A percentile compares a stretch with the other conserved stretches of the same genome.
These are phyloP conservation scores for Suillus paluster DNA, from an alignment of 768 basidiomycete species.

Conservation along the genomic window DNA sequence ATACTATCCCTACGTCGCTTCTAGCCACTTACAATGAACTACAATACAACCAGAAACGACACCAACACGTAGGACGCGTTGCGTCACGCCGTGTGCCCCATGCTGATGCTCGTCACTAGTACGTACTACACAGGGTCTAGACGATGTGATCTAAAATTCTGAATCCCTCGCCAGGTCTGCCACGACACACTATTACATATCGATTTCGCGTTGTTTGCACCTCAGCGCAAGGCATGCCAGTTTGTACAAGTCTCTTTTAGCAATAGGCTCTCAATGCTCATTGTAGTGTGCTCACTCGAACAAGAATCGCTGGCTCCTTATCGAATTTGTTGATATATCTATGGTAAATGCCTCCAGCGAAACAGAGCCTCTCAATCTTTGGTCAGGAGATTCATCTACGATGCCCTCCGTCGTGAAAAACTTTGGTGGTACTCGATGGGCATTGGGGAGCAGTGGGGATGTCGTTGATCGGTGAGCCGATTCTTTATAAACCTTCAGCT, in stretches of 20 bases:
- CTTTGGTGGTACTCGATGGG: conserved; percentile 86
- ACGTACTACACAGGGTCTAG: too few species aligned
- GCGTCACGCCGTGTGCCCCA: too few species aligned
- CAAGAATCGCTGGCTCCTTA: conserved; percentile 88
- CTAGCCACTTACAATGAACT: too few species aligned
- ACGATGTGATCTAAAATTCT: too few species aligned
- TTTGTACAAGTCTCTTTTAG: not conserved
- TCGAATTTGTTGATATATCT: conserved; percentile 63
- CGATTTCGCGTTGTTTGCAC: not conserved
- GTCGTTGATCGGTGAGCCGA: conserved; percentile 65
- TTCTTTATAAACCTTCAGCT: not conserved
- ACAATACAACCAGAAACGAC: too few species aligned
- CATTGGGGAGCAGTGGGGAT: conserved; percentile 81
- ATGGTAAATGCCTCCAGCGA: conserved; percentile 16
- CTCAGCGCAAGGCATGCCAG: not conserved
- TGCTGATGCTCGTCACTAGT: too few species aligned
- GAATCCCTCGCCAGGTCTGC: too few species aligned
- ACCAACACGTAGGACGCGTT: too few species aligned
- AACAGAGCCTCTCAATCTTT: conserved; percentile 31
- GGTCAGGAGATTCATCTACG: conserved; percentile 71
- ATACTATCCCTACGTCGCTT: too few species aligned
- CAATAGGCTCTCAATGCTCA: too few species aligned
- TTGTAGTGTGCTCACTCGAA: not conserved
- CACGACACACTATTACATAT: too few species aligned
- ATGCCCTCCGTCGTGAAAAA: conserved; percentile 52